Evolutionary conservation across 176 grass and related monocot species (phyloP).

Genomic region (Aegilops umbellulata): DNA sequence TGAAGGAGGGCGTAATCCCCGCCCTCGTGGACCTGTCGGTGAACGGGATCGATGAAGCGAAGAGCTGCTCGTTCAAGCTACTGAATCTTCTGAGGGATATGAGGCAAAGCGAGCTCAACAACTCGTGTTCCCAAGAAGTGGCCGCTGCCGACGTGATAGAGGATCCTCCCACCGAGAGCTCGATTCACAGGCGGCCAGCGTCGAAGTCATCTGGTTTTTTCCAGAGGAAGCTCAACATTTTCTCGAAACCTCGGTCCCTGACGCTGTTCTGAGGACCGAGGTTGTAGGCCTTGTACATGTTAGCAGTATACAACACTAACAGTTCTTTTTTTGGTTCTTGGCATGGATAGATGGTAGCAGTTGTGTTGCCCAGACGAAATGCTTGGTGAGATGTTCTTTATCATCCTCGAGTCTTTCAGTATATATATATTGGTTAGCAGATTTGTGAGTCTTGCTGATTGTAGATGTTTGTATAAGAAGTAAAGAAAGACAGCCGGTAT

Average conservation of each 20-base stretch:
- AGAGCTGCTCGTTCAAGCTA: conserved; percentile 54
- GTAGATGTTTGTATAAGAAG: conserved; percentile 25
- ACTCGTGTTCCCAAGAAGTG: conserved; percentile 50
- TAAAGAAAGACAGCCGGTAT: conserved; percentile 2
- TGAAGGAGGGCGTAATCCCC: conserved; percentile 94
- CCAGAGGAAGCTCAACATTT: conserved; percentile 59
- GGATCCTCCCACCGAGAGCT: conserved; percentile 22
- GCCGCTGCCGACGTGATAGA: conserved; percentile 12
- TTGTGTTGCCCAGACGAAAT: conserved; percentile 47
- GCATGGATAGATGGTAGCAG: conserved; percentile 20
- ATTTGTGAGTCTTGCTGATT: neutral
- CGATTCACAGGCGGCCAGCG: conserved; percentile 29
- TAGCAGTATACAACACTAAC: conserved; percentile 30
- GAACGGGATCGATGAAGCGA: conserved; percentile 70
- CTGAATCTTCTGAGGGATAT: conserved; percentile 77
- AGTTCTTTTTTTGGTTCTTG: conserved; percentile 15
- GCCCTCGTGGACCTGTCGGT: conserved; percentile 79
- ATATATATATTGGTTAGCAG: conserved; percentile 32
- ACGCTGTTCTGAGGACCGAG: conserved; percentile 26
- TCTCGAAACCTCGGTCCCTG: conserved; percentile 56
- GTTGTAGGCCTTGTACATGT: conserved; percentile 44
- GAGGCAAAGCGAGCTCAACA: conserved; percentile 47
- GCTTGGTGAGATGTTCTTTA: conserved; percentile 58
- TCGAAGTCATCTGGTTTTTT: conserved; percentile 69
- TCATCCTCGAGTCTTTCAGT: conserved; percentile 71